Conservation (phyloP, 805 yeast species). For the Metschnikowia dekortorum region DNA sequence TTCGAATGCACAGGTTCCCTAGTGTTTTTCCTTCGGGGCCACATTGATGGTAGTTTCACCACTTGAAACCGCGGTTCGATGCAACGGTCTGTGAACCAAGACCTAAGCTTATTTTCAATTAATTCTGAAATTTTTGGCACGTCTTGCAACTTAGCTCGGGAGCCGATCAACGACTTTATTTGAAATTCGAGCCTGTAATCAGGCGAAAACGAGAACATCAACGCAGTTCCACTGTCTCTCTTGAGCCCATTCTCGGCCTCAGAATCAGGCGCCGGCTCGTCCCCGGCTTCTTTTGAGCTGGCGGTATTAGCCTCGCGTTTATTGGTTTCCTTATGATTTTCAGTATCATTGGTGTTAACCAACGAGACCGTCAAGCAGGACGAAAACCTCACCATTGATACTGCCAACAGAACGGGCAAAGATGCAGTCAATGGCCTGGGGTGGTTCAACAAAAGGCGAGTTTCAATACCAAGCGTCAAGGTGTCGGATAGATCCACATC, state of each 20-base stretch:
- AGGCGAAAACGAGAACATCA: slow-evolving; percentile 87
- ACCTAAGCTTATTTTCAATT: slow-evolving; percentile 74
- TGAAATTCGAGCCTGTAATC: slow-evolving; percentile 87
- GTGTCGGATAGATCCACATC: slow-evolving; percentile 89
- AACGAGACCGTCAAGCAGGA: slow-evolving; percentile 82
- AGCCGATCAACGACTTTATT: slow-evolving; percentile 85
- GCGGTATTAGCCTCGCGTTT: slow-evolving; percentile 6
- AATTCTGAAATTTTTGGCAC: slow-evolving; percentile 87
- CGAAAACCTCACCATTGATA: slow-evolving; percentile 84
- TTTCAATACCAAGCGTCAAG: slow-evolving; percentile 78
- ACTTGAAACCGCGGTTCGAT: slow-evolving; percentile 92
- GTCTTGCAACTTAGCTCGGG: slow-evolving; percentile 86
- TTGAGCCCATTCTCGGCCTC: not conserved
- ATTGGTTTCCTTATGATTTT: slow-evolving; percentile 15
- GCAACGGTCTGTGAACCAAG: slow-evolving; percentile 90
- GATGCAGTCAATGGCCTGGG: slow-evolving; percentile 84
- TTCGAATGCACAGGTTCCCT: slow-evolving; percentile 26
- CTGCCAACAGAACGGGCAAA: slow-evolving; percentile 78
- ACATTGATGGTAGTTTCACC: slow-evolving; percentile 75
- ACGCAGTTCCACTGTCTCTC: slow-evolving; percentile 50
- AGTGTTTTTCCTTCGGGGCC: slow-evolving; percentile 58
- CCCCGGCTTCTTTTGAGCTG: not conserved
- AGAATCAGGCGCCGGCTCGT: not conserved
- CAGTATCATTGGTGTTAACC: slow-evolving; percentile 43
- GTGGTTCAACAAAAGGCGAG: slow-evolving; percentile 70